A percentile compares a stretch with the other conserved stretches of the same genome.
phyloP scores from a whole-genome alignment of 2,329 filamentous ascomycete genomes.

The Venturia pyrina region DNA sequence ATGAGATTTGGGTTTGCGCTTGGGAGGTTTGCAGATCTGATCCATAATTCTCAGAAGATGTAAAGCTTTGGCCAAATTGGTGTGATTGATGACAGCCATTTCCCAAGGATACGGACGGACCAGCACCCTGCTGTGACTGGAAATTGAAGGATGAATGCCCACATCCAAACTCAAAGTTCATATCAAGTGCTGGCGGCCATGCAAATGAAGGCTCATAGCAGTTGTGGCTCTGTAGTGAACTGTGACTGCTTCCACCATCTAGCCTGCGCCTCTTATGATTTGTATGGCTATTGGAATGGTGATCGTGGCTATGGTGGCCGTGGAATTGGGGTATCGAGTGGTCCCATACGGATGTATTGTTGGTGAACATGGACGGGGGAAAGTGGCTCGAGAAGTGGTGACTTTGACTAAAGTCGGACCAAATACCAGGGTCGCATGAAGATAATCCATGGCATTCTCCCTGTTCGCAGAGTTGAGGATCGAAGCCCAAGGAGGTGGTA shows the following conservation, averaged over 20 bases:
- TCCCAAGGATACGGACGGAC: too few species aligned
- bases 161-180: not conserved
- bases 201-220: not conserved
- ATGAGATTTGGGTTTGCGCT: not conserved
- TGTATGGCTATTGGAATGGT: not conserved
- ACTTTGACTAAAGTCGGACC: not conserved
- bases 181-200: not conserved
- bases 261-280: not conserved
- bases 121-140: not conserved
- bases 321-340: not conserved
- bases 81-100: not conserved
- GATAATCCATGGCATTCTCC: constrained; percentile 7
- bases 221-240: not conserved
- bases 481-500: not conserved
- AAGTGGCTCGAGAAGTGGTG: not conserved
- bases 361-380: not conserved
- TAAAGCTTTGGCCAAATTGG: not conserved
- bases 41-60: not conserved
- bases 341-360: not conserved
- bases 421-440: not conserved
- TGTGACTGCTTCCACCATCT: not conserved
- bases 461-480: not conserved
- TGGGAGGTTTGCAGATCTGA: not conserved
- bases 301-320: not conserved
- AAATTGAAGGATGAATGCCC: not conserved